Percentiles rank a stretch among this genome's conserved stretches.
Conservation (phyloP, 805 yeast species). For the Saccharomycopsis schoenii region DNA sequence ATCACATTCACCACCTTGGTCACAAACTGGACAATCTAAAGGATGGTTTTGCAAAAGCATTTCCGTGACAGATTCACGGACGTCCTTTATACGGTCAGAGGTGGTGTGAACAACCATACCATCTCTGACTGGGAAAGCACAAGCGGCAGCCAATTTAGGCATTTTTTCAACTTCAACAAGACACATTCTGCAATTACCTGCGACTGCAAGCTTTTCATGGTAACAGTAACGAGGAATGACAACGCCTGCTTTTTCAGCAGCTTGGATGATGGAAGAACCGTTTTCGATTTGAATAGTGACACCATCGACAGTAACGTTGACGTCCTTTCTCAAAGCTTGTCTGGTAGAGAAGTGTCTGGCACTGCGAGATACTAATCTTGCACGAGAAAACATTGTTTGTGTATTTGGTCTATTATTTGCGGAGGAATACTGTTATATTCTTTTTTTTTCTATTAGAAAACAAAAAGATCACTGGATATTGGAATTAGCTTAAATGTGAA, state of each 20-base stretch:
- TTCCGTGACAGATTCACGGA: slow-evolving; percentile 86
- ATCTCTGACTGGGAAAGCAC: slow-evolving; percentile 85
- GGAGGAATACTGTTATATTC: no score
- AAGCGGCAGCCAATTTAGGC: slow-evolving; percentile 82
- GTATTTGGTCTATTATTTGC: neutral
- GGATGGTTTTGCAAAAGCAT: slow-evolving; percentile 85
- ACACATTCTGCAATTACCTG: slow-evolving; percentile 93
- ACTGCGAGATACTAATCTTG: neutral
- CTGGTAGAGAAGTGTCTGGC: slow-evolving; percentile 27
- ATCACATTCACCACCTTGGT: slow-evolving; percentile 93
- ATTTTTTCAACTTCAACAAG: slow-evolving; percentile 82
- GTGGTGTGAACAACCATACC: slow-evolving; percentile 84
- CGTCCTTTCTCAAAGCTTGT: slow-evolving; percentile 38
- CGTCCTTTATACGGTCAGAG: slow-evolving; percentile 66
- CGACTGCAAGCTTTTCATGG: slow-evolving; percentile 83
- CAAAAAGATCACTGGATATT: no score
- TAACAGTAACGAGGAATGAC: slow-evolving; percentile 83
- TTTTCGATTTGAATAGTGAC: slow-evolving; percentile 69
- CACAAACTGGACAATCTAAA: slow-evolving; percentile 85
- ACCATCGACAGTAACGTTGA: slow-evolving; percentile 53
- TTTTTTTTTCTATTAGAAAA: no score
- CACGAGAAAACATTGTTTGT: slow-evolving; percentile 1
- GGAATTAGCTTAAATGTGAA: no score
- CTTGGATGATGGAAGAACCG: slow-evolving; percentile 82
- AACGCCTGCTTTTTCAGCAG: slow-evolving; percentile 86